Base-by-base conservation (phyloP, 2,329 filamentous ascomycete genomes). In the Colletotrichum zoysiae region DNA sequence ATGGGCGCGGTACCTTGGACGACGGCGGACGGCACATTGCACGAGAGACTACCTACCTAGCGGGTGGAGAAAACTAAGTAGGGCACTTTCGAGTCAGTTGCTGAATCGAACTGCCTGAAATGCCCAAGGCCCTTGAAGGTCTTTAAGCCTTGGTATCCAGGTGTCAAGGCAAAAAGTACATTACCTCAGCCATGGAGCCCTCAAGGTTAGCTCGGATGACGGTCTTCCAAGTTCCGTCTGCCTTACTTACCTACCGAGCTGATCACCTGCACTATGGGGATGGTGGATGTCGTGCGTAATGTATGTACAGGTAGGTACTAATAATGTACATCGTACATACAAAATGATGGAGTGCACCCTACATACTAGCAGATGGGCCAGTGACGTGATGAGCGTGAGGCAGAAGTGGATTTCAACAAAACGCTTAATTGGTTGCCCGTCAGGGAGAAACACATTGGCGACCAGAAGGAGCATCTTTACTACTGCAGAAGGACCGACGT, bases 241-340 rank as follows among this genome's bases (percentile, higher is more conserved):
- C 42, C 20, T 61, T 46, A 48, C 59, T 16, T 61, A 48, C 9
- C 40, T 35, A 20, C 18, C 53, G 62, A 65, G 51, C 23, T 26
- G 51, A 65, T 65, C 51, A 65, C 62, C 14, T 57, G 40, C 62
- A 50, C 30, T 12, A 46, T 20, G 62, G 26, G 62, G 62, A 26
- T 48, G 35, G 26, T n/a, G 23, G 40, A 42, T 56, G 53, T 57
- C 53, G 53, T 23, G 33, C 35, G 57, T n/a, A n/a, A n/a, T n/a
- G n/a, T 33, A 60, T 16, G 9, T 46, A 26, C n/a, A 30, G 30
- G 20, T n/a, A 30, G 30, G 20, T n/a, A 46, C 18, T 11, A n/a
- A n/a, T 46, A n/a, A 46, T n/a, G n/a, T n/a, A n/a, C n/a, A n/a
- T n/a, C n/a, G n/a, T n/a, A n/a, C 42, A 16, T 44, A 7, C 16